These are phyloP conservation scores for Glonium stellatum DNA, from an alignment of 495 filamentous ascomycete species.

Conservation along the genomic window DNA sequence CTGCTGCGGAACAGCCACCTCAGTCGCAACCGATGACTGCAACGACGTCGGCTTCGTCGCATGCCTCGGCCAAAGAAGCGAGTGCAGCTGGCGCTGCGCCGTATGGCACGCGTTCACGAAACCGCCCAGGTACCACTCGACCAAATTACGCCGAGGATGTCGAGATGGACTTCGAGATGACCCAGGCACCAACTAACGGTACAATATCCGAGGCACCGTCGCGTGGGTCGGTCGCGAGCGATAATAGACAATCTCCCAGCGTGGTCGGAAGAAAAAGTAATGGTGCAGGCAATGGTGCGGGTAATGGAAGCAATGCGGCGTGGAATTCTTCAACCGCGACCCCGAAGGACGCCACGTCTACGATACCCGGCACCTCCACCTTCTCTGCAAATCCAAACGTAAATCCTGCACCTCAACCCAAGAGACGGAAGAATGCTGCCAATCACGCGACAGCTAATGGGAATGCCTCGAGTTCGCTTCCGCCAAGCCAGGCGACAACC, in stretches of 20 bases:
- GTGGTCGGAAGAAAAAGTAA: constrained; percentile 21
- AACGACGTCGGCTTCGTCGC: constrained; percentile 40
- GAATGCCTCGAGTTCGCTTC: constrained; percentile 19
- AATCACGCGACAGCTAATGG: constrained; percentile 23
- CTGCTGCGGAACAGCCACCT: constrained; percentile 10
- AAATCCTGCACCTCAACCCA: constrained; percentile 33
- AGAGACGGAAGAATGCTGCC: constrained; percentile 68
- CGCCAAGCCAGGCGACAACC: constrained; percentile 22
- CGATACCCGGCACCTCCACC: constrained; percentile 57
- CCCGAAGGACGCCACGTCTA: constrained; percentile 42
- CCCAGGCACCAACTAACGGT: constrained; percentile 20
- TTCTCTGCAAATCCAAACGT: constrained; percentile 48
- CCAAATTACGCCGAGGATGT: constrained; percentile 96
- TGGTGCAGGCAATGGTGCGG: constrained; percentile 12
- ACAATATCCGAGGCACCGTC: constrained; percentile 21
- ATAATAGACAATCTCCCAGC: constrained; percentile 15
- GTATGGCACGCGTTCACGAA: constrained; percentile 94
- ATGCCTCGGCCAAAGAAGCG: constrained; percentile 22
- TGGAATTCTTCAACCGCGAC: constrained; percentile 19
- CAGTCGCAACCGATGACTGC: constrained; percentile 47
- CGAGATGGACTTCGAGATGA: constrained; percentile 73
- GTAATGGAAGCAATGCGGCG: constrained; percentile 19
- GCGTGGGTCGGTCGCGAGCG: constrained; percentile 20
- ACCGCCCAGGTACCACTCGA: constrained; percentile 70
- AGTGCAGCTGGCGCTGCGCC: constrained; percentile 43